Percentiles rank a stretch among this genome's conserved stretches.
Evolutionary conservation across 2,329 filamentous ascomycete species (phyloP).

Genomic region (Exophiala sideris): DNA sequence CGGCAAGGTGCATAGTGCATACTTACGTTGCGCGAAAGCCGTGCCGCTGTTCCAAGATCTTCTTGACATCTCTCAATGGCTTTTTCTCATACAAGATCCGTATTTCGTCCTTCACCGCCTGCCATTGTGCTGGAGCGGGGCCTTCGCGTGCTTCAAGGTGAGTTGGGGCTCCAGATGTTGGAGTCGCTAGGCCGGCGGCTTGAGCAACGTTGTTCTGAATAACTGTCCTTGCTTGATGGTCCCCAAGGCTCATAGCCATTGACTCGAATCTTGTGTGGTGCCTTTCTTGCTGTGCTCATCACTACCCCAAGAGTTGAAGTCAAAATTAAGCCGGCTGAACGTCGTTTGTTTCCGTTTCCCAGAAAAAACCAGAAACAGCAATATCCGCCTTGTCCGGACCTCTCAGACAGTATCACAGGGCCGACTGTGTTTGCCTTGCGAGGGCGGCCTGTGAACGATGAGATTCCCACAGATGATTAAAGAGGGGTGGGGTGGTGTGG

Average conservation of each 20-base stretch:
- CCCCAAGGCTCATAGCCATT: constrained; percentile 22
- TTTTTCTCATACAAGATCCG: constrained; percentile 23
- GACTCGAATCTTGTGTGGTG: constrained; percentile 13
- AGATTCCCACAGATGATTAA: constrained; percentile 6
- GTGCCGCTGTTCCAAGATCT: constrained; percentile 22
- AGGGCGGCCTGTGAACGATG: constrained; percentile 14
- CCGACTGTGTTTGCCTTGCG: constrained; percentile 16
- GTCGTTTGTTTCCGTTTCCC: constrained; percentile 4
- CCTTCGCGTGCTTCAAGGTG: constrained; percentile 25
- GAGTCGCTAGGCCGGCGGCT: constrained; percentile 4
- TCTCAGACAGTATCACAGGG: not conserved
- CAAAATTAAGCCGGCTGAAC: constrained; percentile 10
- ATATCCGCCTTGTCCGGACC: constrained; percentile 1
- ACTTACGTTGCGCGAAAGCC: constrained; percentile 29
- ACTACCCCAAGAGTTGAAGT: constrained; percentile 18
- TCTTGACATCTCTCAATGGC: constrained; percentile 26
- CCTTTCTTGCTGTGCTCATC: constrained; percentile 17
- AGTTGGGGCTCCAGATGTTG: constrained; percentile 5
- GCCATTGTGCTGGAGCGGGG: constrained; percentile 24
- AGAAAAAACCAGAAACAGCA: not conserved
- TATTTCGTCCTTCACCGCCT: constrained; percentile 27
- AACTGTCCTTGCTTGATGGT: constrained; percentile 13
- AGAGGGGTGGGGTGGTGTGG: constrained; percentile 14
- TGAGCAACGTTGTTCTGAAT: constrained; percentile 16
- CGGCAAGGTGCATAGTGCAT: constrained; percentile 5